Conservation (phyloP, 805 yeast species). For the Ogataea nitratoaversa region DNA sequence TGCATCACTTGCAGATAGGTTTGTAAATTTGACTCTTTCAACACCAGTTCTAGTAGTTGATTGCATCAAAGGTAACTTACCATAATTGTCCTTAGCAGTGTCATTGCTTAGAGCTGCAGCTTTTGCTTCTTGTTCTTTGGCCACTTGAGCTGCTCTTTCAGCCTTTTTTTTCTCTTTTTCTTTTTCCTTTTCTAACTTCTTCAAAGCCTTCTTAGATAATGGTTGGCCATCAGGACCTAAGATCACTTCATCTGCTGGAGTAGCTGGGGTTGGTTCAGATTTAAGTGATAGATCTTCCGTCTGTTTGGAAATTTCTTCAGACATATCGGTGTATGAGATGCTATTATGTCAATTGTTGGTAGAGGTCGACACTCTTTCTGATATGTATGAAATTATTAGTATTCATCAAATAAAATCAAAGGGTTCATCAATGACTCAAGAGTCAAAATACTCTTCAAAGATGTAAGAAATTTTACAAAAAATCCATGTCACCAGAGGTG, state of each 20-base stretch:
- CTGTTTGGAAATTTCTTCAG: constrained; percentile 28
- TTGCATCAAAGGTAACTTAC: constrained; percentile 83
- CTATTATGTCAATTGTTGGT: too few species aligned
- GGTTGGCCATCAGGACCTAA: constrained; percentile 72
- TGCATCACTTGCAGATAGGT: constrained; percentile 57
- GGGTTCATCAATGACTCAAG: too few species aligned
- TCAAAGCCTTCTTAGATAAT: constrained; percentile 87
- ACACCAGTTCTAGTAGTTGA: constrained; percentile 63
- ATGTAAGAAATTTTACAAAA: too few species aligned
- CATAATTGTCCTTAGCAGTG: constrained; percentile 83
- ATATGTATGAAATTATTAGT: too few species aligned
- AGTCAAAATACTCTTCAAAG: too few species aligned
- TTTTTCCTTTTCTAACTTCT: constrained; percentile 88
- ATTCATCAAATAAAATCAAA: too few species aligned
- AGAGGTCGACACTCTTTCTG: too few species aligned
- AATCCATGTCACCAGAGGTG: too few species aligned
- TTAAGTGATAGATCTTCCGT: constrained; percentile 23
- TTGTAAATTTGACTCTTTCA: constrained; percentile 53
- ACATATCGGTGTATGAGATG: constrained; percentile 13
- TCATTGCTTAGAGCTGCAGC: constrained; percentile 75
- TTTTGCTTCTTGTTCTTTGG: constrained; percentile 79
- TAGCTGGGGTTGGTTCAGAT: constrained; percentile 8
- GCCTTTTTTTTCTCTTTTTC: constrained; percentile 93
- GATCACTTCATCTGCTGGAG: constrained; percentile 20
- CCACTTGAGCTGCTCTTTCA: constrained; percentile 84